These are phyloP conservation scores for Claviceps fusiformis DNA, from an alignment of 2,329 filamentous ascomycete species.

Conservation along the genomic window DNA sequence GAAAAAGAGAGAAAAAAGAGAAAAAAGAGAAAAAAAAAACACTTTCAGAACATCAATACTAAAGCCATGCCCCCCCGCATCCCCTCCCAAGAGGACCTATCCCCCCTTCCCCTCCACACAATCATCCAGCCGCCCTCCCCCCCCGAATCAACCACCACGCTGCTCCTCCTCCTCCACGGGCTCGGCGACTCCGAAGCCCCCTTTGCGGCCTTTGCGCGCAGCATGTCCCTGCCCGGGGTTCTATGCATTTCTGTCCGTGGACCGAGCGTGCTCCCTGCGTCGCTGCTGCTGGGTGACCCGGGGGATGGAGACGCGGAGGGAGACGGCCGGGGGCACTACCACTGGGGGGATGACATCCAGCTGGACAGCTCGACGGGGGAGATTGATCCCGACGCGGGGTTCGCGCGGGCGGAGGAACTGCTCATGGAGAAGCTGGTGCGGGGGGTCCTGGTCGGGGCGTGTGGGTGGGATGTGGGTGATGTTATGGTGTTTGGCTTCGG, in stretches of 20 bases:
- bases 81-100: constrained; percentile 37
- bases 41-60: no score
- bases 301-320: background rate
- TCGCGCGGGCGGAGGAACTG: constrained; percentile 31
- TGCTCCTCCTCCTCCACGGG: constrained; percentile 73
- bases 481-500: constrained; percentile 54
- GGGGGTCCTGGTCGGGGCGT: constrained; percentile 36
- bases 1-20: no score
- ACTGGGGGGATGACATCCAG: constrained; percentile 56
- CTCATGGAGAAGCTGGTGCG: constrained; percentile 38
- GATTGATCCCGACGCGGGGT: constrained; percentile 50
- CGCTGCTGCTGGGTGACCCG: constrained; percentile 36
- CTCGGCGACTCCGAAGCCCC: constrained; percentile 61
- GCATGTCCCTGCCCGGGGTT: constrained; percentile 63
- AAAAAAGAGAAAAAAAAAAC: background rate
- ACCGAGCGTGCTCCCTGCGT: constrained; percentile 46
- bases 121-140: constrained; percentile 36
- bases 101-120: constrained; percentile 28
- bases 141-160: constrained; percentile 52
- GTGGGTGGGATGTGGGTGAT: constrained; percentile 46
- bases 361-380: constrained; percentile 36
- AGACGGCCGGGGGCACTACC: constrained; percentile 25
- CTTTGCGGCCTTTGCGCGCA: constrained; percentile 55
- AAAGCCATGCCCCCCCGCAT: constrained; percentile 31
- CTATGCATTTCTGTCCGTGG: constrained; percentile 62